Percentiles rank a stretch among this genome's conserved stretches.
Evolutionary conservation across 164 flowering plant genomes (phyloP).

Genomic region (Chimonanthus praecox): DNA sequence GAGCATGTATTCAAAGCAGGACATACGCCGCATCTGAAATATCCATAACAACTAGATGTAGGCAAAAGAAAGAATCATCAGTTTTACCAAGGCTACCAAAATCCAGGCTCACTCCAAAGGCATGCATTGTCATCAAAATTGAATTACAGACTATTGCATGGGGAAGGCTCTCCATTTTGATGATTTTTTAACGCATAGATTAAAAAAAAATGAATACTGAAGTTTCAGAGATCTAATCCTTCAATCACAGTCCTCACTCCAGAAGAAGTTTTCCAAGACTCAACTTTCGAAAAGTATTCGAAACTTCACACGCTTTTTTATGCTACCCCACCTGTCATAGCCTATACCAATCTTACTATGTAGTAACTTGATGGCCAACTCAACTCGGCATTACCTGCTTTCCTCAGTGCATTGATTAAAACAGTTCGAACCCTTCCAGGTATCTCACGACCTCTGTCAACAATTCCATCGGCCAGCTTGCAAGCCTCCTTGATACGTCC

Average conservation of each 20-base stretch:
- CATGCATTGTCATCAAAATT: not conserved
- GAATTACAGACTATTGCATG: too few relatives aligned
- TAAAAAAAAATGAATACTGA: too few relatives aligned
- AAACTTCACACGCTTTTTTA: constrained; percentile 81
- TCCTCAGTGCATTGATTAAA: constrained; percentile 89
- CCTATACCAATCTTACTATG: constrained; percentile 95
- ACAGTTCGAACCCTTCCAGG: constrained; percentile 78
- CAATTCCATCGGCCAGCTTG: constrained; percentile 91
- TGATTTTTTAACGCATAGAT: not conserved
- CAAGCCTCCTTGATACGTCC: constrained; percentile 85
- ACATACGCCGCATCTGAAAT: not conserved
- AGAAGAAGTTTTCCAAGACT: not conserved
- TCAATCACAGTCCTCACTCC: not conserved
- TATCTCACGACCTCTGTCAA: constrained; percentile 87
- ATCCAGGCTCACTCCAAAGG: not conserved
- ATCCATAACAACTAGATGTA: not conserved
- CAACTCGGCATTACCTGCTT: constrained; percentile 76
- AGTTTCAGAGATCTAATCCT: not conserved
- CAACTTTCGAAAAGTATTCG: constrained; percentile 46
- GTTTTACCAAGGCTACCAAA: not conserved
- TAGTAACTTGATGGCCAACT: constrained; percentile 82
- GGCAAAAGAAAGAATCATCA: not conserved
- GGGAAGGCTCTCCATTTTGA: not conserved
- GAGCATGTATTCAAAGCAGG: not conserved
- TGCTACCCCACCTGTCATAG: constrained; percentile 72